phyloP scores from a whole-genome alignment of 176 grass and related monocot genomes.

The Elaeis guineensis region DNA sequence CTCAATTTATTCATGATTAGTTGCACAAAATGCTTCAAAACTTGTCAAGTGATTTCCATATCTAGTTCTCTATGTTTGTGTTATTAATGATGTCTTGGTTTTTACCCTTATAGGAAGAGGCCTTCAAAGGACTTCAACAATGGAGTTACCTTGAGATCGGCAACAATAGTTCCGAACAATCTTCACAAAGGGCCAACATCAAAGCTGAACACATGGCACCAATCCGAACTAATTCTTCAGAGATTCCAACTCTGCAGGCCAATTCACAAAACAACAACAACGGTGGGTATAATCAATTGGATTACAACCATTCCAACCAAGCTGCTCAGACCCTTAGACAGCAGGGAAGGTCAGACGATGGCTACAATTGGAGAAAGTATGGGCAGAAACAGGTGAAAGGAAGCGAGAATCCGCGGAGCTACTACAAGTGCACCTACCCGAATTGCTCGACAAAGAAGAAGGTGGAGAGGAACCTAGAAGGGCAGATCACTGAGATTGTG shows the following conservation, averaged over 20 bases:
- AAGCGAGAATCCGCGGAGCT: slow-evolving; percentile 16
- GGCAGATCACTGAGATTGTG: slow-evolving; percentile 17
- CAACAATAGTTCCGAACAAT: not conserved
- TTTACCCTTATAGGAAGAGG: no score
- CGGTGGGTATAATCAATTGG: not conserved
- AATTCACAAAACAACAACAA: not conserved
- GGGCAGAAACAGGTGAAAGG: slow-evolving; percentile 19
- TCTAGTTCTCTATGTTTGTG: no score
- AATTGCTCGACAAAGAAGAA: slow-evolving; percentile 15
- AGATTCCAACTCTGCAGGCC: slow-evolving; percentile 4
- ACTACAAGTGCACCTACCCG: slow-evolving; percentile 13
- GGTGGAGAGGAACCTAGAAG: slow-evolving; percentile 11
- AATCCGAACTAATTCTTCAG: not conserved
- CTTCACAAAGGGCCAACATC: slow-evolving; percentile 2
- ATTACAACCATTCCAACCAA: not conserved
- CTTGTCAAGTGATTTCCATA: no score
- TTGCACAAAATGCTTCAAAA: no score
- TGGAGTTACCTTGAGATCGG: not conserved
- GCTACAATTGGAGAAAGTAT: slow-evolving; percentile 24
- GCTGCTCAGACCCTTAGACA: not conserved
- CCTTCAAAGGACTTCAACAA: no score
- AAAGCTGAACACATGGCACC: slow-evolving; percentile 7
- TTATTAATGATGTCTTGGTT: no score
- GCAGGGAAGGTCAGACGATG: slow-evolving; percentile 11
- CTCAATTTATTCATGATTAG: no score